Percentiles rank a stretch among this genome's conserved stretches.
Conservation (phyloP, 129 eudicot genomes). For the Scalesia atractyloides region DNA sequence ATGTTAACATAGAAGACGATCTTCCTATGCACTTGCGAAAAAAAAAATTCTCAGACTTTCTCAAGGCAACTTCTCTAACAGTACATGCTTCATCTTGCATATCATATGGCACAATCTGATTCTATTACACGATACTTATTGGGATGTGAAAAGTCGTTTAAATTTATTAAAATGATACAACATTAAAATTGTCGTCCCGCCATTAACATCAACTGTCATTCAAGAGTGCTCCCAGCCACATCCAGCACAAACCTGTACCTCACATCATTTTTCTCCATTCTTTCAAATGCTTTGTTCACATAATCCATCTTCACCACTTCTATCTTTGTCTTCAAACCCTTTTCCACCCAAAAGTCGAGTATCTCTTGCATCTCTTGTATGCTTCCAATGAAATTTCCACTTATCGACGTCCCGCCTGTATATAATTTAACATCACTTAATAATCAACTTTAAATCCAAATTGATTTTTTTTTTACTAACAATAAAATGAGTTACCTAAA, state of each 20-base stretch:
- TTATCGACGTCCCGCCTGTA: slow-evolving; percentile 41
- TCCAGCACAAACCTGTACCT: slow-evolving; percentile 64
- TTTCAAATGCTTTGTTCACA: slow-evolving; percentile 60
- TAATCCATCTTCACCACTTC: slow-evolving; percentile 63
- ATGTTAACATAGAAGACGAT: too few relatives aligned
- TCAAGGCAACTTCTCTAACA: too few relatives aligned
- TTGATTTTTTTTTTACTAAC: neutral
- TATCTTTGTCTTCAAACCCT: slow-evolving; percentile 47
- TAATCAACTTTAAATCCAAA: neutral
- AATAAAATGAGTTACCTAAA: slow-evolving; percentile 33
- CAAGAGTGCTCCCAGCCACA: slow-evolving; percentile 55
- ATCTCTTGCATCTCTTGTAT: slow-evolving; percentile 51
- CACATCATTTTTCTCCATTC: slow-evolving; percentile 58
- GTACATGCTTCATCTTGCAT: too few relatives aligned
- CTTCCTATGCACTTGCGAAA: too few relatives aligned
- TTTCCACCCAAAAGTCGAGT: slow-evolving; percentile 55
- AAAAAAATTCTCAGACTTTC: too few relatives aligned
- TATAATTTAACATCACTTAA: neutral
- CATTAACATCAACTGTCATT: slow-evolving; percentile 24
- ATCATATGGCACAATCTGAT: too few relatives aligned
- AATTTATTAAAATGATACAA: slow-evolving; percentile 24
- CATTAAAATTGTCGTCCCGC: neutral
- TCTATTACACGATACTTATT: too few relatives aligned
- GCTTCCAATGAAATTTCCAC: slow-evolving; percentile 66
- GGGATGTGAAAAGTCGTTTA: neutral